A percentile compares a stretch with the other conserved stretches of the same genome.
Conservation (phyloP, 257 asterid genomes). For the Marsdenia floribunda region DNA sequence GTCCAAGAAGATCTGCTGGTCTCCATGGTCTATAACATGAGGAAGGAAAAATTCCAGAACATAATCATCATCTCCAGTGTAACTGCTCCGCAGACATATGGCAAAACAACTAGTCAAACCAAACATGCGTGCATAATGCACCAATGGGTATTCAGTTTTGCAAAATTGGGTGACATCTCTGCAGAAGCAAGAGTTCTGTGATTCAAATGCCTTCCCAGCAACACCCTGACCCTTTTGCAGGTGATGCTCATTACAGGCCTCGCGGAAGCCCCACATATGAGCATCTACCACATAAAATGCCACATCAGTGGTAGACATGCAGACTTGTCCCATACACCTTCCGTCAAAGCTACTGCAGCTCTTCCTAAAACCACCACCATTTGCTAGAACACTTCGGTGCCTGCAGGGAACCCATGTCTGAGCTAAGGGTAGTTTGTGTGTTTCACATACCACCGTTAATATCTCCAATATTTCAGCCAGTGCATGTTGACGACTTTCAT, state of each 20-base stretch:
- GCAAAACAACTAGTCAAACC: constrained; percentile 68
- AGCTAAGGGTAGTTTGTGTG: constrained; percentile 80
- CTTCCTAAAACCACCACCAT: constrained; percentile 83
- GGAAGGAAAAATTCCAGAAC: constrained; percentile 77
- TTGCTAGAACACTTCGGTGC: constrained; percentile 71
- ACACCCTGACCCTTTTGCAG: constrained; percentile 89
- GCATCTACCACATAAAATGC: constrained; percentile 83
- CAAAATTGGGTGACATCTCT: constrained; percentile 59
- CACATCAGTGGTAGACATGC: constrained; percentile 85
- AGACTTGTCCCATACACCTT: constrained; percentile 86
- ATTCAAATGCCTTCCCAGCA: constrained; percentile 77
- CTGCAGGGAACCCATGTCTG: constrained; percentile 96
- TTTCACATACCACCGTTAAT: constrained; percentile 76
- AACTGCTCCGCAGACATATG: constrained; percentile 65
- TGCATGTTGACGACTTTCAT: constrained; percentile 83
- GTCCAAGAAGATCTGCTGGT: constrained; percentile 56
- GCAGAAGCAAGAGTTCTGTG: constrained; percentile 57
- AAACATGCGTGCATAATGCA: constrained; percentile 87
- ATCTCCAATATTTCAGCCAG: constrained; percentile 76
- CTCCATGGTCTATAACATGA: constrained; percentile 32
- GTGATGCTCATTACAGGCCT: constrained; percentile 91
- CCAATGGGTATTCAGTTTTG: constrained; percentile 88
- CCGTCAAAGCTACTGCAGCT: constrained; percentile 93
- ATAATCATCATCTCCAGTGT: constrained; percentile 80
- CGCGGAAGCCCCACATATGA: constrained; percentile 83